Evolutionary conservation across 768 basidiomycete species (phyloP).

Genomic region (Rhodotorula taiwanensis): DNA sequence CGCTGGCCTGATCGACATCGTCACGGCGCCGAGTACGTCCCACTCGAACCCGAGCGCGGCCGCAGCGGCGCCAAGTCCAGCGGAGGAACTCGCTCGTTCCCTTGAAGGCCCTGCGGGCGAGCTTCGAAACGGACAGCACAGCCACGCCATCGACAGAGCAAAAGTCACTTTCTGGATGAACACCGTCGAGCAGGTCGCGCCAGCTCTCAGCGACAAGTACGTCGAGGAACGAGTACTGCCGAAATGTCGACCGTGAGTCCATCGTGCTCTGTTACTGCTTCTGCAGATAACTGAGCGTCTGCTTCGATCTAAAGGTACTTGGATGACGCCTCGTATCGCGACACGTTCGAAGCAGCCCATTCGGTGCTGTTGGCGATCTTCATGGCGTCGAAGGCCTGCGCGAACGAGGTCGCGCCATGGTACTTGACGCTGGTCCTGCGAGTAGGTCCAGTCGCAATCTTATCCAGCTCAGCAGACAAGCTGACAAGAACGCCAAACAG

Average conservation of each 20-base stretch:
- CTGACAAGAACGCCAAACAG: no score
- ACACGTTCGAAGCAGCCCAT: slow-evolving; percentile 80
- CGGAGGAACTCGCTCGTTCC: slow-evolving; percentile 14
- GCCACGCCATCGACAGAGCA: slow-evolving; percentile 40
- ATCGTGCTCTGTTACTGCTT: not conserved
- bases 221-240: slow-evolving; percentile 57
- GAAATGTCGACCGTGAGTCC: slow-evolving; percentile 61
- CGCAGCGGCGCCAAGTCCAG: not conserved
- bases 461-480: no score
- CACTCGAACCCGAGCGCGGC: no score
- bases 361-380: slow-evolving; percentile 73
- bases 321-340: slow-evolving; percentile 55
- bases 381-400: slow-evolving; percentile 52
- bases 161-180: slow-evolving; percentile 61
- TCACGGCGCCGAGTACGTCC: slow-evolving; percentile 38
- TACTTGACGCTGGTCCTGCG: slow-evolving; percentile 66
- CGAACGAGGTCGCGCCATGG: slow-evolving; percentile 62
- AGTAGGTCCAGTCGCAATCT: slow-evolving; percentile 47
- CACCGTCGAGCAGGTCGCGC: slow-evolving; percentile 69
- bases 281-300: not conserved
- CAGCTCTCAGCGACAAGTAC: slow-evolving; percentile 53
- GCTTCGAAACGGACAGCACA: not conserved
- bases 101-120: not conserved
- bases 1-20: slow-evolving; percentile 68
- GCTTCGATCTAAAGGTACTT: slow-evolving; percentile 52